Evolutionary conservation across 805 yeast species (phyloP), one percentile per base, ranked within the genome.

Genomic region (Saccharomycopsis synnaedendra): DNA sequence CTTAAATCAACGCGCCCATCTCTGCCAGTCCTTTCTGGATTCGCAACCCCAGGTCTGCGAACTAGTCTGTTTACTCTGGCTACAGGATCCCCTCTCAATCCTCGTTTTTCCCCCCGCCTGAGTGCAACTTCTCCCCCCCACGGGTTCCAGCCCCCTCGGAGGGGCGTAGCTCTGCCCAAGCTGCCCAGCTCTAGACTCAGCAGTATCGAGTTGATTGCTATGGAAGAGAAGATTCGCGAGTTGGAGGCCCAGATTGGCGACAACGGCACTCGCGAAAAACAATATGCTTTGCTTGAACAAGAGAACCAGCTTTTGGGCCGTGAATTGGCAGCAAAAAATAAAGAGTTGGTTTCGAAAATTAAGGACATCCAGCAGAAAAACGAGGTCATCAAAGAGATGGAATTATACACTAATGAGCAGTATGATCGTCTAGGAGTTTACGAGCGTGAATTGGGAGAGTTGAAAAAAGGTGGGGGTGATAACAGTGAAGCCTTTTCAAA

Each of bases 171-270:
- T 36, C 8, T 3, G 5, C 52, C 49, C 6, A 37, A 39, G 6
- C 38, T 39, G 8, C 51, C 48, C 4, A 33, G 31, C 27, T 43
- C 44, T 5, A 38, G 42, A 27, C 11, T 45, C 7, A 10, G 32
- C n/a, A 48, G 47, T 42, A 45, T 51, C 30, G 54, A 51, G 32
- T 34, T 48, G 29, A 48, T 48, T 32, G 54, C 52, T 4, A 51
- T 51, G 54, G 52, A 51, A 37, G 54, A 51, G 32, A 48, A 48
- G 40, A 51, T 51, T 36, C 48, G 48, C 36, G 47, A 48, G 30
- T 36, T 51, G 19, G 42, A 49, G 32, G 11, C 32, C 8, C 45
- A 45, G 29, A 10, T 51, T 29, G 36, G 28, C 8, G 48, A 44
- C 6, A 51, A 47, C 36, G 54, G 47, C 36, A 47, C 42, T 9